These are phyloP conservation scores for Calonectria naviculata DNA, from an alignment of 2,329 filamentous ascomycete genomes.

Conservation along the genomic window DNA sequence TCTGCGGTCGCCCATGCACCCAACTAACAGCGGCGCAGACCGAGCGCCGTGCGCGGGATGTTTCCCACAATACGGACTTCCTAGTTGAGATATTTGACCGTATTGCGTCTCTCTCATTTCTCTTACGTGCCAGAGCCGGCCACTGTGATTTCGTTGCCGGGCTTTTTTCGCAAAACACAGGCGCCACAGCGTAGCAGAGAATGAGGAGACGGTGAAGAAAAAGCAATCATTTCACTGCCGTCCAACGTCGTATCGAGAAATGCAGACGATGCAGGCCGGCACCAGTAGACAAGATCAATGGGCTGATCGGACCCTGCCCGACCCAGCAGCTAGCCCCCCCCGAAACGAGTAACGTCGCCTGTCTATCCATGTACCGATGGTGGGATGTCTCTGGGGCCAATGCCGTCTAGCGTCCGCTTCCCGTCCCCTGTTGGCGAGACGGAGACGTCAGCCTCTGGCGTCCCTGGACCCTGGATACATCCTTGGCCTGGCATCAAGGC, in stretches of 20 bases:
- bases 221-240: background rate
- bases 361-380: constrained; percentile 12
- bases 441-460: constrained; percentile 13
- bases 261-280: background rate
- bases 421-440: constrained; percentile 18
- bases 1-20: background rate
- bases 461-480: constrained; percentile 18
- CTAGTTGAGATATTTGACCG: background rate
- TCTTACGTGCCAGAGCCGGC: background rate
- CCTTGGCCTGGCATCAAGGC: background rate
- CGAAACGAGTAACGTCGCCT: constrained; percentile 2
- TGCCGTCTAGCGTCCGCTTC: constrained; percentile 30
- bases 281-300: background rate
- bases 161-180: background rate
- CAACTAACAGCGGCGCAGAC: background rate
- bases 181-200: constrained; percentile 11
- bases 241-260: constrained; percentile 1
- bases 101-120: background rate
- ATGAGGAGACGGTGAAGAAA: background rate
- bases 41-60: background rate
- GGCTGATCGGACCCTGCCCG: background rate
- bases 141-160: background rate
- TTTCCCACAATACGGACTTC: background rate
- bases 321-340: background rate
- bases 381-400: constrained; percentile 20